Evolutionary conservation across 108 stramenopile species (phyloP).

Genomic region (Skeletonema tropicum): DNA sequence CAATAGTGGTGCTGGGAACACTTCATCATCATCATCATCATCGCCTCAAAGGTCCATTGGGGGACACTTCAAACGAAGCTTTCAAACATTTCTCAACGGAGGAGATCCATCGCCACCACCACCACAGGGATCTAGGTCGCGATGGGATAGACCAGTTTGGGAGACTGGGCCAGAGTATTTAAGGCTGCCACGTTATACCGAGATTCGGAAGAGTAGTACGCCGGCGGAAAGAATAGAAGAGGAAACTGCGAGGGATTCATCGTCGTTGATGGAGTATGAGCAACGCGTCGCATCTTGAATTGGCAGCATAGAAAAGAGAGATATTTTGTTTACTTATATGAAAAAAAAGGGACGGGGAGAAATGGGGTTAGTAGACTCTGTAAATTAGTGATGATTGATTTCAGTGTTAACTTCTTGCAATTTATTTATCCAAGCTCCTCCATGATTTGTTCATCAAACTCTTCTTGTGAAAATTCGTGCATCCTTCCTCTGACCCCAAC

Average conservation of each 20-base stretch:
- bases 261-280: background rate
- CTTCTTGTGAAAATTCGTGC: background rate
- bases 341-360: background rate
- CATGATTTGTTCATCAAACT: constrained; percentile 16
- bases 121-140: background rate
- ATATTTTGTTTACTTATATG: background rate
- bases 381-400: constrained; percentile 7
- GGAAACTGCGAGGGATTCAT: background rate
- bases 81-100: constrained; percentile 28
- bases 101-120: constrained; percentile 9
- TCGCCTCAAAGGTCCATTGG: constrained; percentile 5
- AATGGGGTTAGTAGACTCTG: background rate
- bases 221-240: background rate
- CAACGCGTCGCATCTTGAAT: background rate
- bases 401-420: background rate
- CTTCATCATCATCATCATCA: background rate
- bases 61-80: constrained; percentile 35
- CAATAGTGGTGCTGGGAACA: background rate
- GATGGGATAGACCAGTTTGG: constrained; percentile 44
- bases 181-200: constrained; percentile 52
- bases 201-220: constrained; percentile 8
- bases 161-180: constrained; percentile 58
- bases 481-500: constrained; percentile 3
- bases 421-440: constrained; percentile 30
- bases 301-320: background rate